A percentile compares a stretch with the other conserved stretches of the same genome.
These are phyloP conservation scores for Sambucus nigra DNA, from an alignment of 129 eudicot species.

Conservation along the genomic window DNA sequence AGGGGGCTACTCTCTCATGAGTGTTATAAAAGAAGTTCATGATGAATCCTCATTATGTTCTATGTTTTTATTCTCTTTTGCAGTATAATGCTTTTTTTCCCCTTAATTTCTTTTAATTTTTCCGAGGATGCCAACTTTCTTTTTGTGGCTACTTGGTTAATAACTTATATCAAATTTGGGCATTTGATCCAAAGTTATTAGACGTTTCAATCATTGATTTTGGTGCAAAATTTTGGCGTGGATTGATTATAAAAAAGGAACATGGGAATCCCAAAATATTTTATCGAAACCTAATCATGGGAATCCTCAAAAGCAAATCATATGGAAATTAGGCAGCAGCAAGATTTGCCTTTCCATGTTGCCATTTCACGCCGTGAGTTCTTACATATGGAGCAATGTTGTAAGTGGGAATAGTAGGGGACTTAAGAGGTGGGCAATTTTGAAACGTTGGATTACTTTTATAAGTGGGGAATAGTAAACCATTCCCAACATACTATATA, in stretches of 20 bases:
- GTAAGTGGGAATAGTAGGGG: no score
- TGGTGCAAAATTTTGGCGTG: constrained; percentile 11
- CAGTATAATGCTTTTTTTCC: no score
- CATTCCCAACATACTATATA: no score
- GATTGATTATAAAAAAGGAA: constrained; percentile 19
- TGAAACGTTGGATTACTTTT: no score
- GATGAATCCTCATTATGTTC: no score
- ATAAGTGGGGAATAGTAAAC: no score
- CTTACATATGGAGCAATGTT: no score
- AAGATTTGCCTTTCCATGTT: constrained; percentile 7
- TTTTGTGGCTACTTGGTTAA: constrained; percentile 6
- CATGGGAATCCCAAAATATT: constrained; percentile 18
- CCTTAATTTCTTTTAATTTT: no score
- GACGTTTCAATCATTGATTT: constrained; percentile 9
- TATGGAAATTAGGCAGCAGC: constrained; percentile 2
- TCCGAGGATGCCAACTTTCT: neutral
- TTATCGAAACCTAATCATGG: constrained; percentile 15
- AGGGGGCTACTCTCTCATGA: no score
- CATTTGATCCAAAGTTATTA: constrained; percentile 16
- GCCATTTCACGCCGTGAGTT: neutral
- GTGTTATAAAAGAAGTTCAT: no score
- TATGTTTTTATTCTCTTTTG: no score
- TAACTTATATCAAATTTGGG: neutral
- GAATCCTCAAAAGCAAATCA: constrained; percentile 19
- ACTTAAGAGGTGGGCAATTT: no score